phyloP scores from a whole-genome alignment of 257 asterid species.

The Leptodermis oblonga region DNA sequence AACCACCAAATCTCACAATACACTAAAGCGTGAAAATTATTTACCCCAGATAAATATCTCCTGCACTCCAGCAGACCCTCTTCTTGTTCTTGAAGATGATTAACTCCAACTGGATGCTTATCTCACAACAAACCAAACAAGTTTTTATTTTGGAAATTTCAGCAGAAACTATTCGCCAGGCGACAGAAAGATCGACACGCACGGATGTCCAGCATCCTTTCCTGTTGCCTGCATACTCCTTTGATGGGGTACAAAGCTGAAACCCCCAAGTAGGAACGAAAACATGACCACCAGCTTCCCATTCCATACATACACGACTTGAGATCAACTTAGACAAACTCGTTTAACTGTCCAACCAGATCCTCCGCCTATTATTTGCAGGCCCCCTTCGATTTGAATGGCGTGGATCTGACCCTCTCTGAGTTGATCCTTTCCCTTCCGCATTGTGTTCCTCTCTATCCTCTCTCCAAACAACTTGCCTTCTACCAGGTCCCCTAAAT shows the following conservation, averaged over 20 bases:
- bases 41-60: not conserved
- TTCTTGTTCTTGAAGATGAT: not conserved
- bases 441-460: conserved; percentile 27
- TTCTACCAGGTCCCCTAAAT: conserved; percentile 25
- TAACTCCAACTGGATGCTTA: not conserved
- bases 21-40: not conserved
- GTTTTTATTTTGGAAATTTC: not conserved
- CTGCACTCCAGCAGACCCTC: not conserved
- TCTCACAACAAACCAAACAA: not conserved
- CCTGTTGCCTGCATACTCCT: not conserved
- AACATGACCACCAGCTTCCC: not conserved
- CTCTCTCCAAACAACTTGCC: conserved; percentile 32
- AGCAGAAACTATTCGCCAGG: not conserved
- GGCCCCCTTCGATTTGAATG: conserved; percentile 35
- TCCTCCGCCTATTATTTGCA: conserved; percentile 36
- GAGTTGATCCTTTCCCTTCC: conserved; percentile 25
- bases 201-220: not conserved
- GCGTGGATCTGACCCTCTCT: conserved; percentile 32
- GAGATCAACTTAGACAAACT: not conserved
- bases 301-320: not conserved
- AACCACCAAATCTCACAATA: not conserved
- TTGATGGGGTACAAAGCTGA: not conserved
- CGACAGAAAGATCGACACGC: not conserved
- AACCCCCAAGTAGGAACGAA: not conserved
- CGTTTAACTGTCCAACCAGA: conserved; percentile 27